Percentiles rank a stretch among this genome's conserved stretches.
These are phyloP conservation scores for Taxillus chinensis DNA, from an alignment of 164 flowering plant species.

Conservation along the genomic window DNA sequence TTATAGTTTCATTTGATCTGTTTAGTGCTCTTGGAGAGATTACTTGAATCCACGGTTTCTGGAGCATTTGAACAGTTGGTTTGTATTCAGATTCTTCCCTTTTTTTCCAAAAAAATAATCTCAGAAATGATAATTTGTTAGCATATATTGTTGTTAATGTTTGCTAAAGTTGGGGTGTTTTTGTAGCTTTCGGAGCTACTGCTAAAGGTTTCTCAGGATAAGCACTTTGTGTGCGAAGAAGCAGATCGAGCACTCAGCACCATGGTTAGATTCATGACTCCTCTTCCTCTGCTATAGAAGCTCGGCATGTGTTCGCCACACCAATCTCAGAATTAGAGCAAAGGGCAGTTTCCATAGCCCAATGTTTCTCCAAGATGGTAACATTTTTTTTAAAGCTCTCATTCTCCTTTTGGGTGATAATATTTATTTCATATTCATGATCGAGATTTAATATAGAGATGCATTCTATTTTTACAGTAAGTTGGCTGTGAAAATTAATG, in stretches of 20 bases:
- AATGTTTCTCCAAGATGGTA: slow-evolving; percentile 72
- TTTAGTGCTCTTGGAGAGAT: too few species aligned
- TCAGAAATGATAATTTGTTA: too few species aligned
- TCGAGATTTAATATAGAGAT: too few species aligned
- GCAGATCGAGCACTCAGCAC: slow-evolving; percentile 54
- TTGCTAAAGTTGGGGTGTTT: not conserved
- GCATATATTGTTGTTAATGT: too few species aligned
- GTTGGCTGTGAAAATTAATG: not conserved
- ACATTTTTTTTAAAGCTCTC: not conserved
- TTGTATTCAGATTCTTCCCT: too few species aligned
- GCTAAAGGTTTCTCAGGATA: slow-evolving; percentile 88
- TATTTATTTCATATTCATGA: too few species aligned
- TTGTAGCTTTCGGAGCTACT: slow-evolving; percentile 67
- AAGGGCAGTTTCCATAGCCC: slow-evolving; percentile 67
- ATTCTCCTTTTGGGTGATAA: not conserved
- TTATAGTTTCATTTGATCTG: too few species aligned
- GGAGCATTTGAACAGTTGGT: too few species aligned
- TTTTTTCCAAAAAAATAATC: too few species aligned
- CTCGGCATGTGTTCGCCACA: slow-evolving; percentile 47
- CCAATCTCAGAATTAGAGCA: slow-evolving; percentile 64
- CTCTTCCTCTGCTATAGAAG: slow-evolving; percentile 60
- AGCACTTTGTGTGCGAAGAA: slow-evolving; percentile 87
- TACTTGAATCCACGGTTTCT: too few species aligned
- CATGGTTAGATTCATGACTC: slow-evolving; percentile 52
- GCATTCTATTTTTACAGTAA: not conserved